These are phyloP conservation scores for Coffea eugenioides DNA, from an alignment of 257 asterid genomes.

Conservation along the genomic window DNA sequence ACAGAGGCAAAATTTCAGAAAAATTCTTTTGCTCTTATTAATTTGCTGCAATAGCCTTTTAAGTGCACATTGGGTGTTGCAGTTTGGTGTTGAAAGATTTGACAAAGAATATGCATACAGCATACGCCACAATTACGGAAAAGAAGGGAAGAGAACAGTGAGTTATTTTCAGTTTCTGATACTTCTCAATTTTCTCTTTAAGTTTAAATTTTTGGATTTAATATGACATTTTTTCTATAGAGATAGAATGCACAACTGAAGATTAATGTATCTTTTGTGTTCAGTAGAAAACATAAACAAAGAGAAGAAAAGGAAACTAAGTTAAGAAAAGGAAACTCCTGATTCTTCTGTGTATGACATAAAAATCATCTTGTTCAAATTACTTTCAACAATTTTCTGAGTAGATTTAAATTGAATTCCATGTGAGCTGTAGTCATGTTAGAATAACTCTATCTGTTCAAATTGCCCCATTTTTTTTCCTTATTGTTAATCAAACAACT, in stretches of 20 bases:
- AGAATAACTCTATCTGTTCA: not conserved
- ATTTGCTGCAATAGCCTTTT: not conserved
- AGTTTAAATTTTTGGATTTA: no score
- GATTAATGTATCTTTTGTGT: not conserved
- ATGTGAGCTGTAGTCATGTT: no score
- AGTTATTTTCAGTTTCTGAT: conserved; percentile 16
- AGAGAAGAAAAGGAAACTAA: not conserved
- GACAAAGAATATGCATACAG: conserved; percentile 92
- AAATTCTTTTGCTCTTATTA: not conserved
- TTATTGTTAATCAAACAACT: not conserved
- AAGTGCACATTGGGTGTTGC: conserved; percentile 18
- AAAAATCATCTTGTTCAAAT: not conserved
- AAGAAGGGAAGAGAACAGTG: conserved; percentile 98
- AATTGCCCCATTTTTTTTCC: not conserved
- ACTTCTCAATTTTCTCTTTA: not conserved
- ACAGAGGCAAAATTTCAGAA: not conserved
- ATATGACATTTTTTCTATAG: no score
- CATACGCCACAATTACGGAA: conserved; percentile 93
- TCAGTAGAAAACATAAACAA: not conserved
- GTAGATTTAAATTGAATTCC: not conserved
- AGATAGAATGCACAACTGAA: not conserved
- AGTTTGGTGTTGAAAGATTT: conserved; percentile 95
- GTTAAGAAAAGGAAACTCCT: no score
- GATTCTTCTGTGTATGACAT: not conserved
- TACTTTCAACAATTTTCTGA: not conserved